phyloP scores from a whole-genome alignment of 352 stramenopile species.

The Phytophthora constricta region DNA sequence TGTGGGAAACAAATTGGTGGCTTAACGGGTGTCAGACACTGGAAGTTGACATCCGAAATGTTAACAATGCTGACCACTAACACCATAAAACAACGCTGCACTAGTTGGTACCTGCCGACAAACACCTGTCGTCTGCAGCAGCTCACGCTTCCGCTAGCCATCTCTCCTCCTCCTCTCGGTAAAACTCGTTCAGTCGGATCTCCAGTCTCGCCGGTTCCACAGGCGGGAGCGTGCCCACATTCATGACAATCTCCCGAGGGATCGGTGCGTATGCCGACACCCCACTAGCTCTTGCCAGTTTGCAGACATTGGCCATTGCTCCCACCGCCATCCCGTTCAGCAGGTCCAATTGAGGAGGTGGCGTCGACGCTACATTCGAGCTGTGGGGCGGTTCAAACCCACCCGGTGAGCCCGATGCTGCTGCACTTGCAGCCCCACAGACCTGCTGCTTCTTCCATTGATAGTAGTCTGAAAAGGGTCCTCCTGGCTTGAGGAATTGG shows the following conservation, averaged over 20 bases:
- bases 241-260: conserved; percentile 42
- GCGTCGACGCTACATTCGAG: neutral
- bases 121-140: neutral
- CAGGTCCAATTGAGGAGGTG: conserved; percentile 8
- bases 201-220: conserved; percentile 61
- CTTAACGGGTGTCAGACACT: no score
- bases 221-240: conserved; percentile 33
- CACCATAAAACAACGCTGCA: neutral
- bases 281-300: conserved; percentile 38
- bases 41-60: neutral
- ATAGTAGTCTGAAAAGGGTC: conserved; percentile 60
- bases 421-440: conserved; percentile 2
- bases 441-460: conserved; percentile 55
- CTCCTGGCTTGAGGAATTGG: conserved; percentile 50
- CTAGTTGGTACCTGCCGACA: neutral
- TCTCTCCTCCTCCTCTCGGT: conserved; percentile 26
- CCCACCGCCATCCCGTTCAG: conserved; percentile 45
- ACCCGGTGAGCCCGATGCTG: neutral
- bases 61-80: neutral
- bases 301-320: conserved; percentile 65
- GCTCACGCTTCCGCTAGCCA: neutral
- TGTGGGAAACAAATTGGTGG: no score
- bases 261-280: conserved; percentile 51
- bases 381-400: neutral
- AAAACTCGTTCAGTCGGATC: conserved; percentile 65